Base-by-base conservation (phyloP, 2,329 filamentous ascomycete genomes). In the Atkinsonella texensis region DNA sequence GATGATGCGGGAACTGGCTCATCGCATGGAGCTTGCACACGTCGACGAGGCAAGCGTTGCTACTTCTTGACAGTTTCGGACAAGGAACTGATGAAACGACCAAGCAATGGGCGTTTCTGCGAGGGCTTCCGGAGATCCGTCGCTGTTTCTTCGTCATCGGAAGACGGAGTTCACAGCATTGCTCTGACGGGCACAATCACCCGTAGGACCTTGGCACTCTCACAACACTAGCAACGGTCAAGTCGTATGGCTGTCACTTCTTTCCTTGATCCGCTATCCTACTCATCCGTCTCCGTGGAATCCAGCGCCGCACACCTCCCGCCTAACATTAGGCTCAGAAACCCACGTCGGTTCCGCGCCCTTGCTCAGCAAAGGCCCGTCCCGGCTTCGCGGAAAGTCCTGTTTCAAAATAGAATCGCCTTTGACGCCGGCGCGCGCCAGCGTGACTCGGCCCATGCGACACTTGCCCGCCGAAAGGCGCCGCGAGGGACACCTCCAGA, bases 291-390 rank as follows among this genome's bases (percentile, higher is more conserved):
- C 10, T 95, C 91, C 67, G 75, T 79, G 54, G 96, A 96, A 67
- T 81, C 87, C 33, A 90, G 90, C 63, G 90, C 91, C 2, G 86
- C 84, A 1, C 96, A 96, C 62, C 79, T 95, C 45, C 68, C 73
- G 5, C 62, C 69, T 9, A 65, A 95, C 66, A 80, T 93, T 52
- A 89, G 89, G 18, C 73, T 96, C 18, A 90, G 96, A 60, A 96
- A 96, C 68, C 95, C 89, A 2, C 81, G 90, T 40, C 84, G 90
- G 6, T 95, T 96, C 71, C 81, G 91, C 50, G 90, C 90, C 0
- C 72, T 96, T n/a, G 90, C 65, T 84, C 18, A 84, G 85, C 46
- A 85, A 93, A 59, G 91, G 91, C 0, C 73, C 4, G 74, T 1
- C 64, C 74, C 0, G 89, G 89, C 0, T 80, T 94, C 57, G 72